Base-by-base conservation (phyloP, 257 asterid genomes). In the Plantago ovata region DNA sequence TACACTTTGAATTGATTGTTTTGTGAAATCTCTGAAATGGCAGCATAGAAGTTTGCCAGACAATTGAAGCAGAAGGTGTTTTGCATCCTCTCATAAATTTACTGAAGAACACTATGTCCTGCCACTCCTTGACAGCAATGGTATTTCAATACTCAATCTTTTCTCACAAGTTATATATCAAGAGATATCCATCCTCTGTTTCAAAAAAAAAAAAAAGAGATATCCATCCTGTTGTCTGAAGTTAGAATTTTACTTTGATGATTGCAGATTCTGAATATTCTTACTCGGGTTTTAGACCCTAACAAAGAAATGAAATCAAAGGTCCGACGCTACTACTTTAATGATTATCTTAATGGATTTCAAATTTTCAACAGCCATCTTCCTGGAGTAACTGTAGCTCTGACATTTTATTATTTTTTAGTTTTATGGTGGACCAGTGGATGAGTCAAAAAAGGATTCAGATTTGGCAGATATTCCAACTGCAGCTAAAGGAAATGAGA, bases 211-310 rank as follows among this genome's bases (percentile, higher is more conserved):
- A n/a, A n/a, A n/a, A n/a, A n/a, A n/a, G n/a, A n/a, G n/a, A n/a
- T n/a, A n/a, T n/a, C 57, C 19, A 38, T 65, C 56, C 62, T 21
- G 39, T 39, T 56, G 43, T 46, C 74, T 75, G 52, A 71, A 53
- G 63, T 3, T 59, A 38, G 22, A 39, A n/a, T 13, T 40, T 53
- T 55, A 23, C 62, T 38, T 52, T 54, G 55, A 28, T 44, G 42
- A 40, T 46, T 68, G 88, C 96, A 86, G 97, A 74, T 82, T 63
- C 67, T 90, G 43, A 79, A 79, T 62, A 81, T 90, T 71, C 90
- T 90, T 58, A 56, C 85, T 69, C 93, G 83, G 76, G 81, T 90
- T 72, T 73, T 86, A 56, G 96, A 84, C 74, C 96, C 96, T 54
- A 73, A 75, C 80, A 82, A 73, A 79, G 94, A 80, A 65, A 69